Conservation (phyloP, 352 stramenopile genomes). For the Paralagenidium karlingii region DNA sequence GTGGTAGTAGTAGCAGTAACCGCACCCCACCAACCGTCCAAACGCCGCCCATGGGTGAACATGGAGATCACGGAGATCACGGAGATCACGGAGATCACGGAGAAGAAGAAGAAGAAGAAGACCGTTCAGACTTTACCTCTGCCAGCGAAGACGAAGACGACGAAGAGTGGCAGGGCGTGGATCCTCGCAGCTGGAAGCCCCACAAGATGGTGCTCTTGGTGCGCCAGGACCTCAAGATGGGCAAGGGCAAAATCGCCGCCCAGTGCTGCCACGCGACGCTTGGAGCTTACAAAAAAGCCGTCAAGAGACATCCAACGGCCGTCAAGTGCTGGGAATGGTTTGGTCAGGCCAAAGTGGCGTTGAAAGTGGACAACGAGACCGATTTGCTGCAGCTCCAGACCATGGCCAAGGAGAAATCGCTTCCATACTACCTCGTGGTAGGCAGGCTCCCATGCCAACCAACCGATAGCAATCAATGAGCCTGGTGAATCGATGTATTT, state of each 20-base stretch:
- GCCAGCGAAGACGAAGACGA: conserved; percentile 27
- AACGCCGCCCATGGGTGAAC: background rate
- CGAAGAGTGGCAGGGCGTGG: conserved; percentile 42
- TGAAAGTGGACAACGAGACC: conserved; percentile 79
- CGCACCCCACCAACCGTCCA: background rate
- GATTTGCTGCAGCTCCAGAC: conserved; percentile 61
- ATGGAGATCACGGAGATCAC: too few species aligned
- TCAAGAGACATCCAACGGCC: conserved; percentile 56
- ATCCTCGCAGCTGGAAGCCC: conserved; percentile 39
- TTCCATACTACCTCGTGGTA: conserved; percentile 78
- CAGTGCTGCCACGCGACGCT: conserved; percentile 88
- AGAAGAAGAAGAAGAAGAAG: conserved; percentile 9
- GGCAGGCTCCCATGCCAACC: background rate
- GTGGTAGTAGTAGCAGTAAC: background rate
- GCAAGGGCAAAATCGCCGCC: conserved; percentile 86
- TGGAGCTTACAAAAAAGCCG: conserved; percentile 89
- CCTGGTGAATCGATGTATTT: background rate
- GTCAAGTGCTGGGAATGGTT: conserved; percentile 70
- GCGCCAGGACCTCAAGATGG: conserved; percentile 92
- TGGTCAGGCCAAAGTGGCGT: conserved; percentile 74
- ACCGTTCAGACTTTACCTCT: conserved; percentile 9
- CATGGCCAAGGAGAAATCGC: conserved; percentile 36
- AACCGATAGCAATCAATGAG: too few species aligned
- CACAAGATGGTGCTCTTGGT: conserved; percentile 94
- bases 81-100: too few species aligned